Evolutionary conservation across 306 rosid genomes (phyloP).

Genomic region (Cucurbita pepo): DNA sequence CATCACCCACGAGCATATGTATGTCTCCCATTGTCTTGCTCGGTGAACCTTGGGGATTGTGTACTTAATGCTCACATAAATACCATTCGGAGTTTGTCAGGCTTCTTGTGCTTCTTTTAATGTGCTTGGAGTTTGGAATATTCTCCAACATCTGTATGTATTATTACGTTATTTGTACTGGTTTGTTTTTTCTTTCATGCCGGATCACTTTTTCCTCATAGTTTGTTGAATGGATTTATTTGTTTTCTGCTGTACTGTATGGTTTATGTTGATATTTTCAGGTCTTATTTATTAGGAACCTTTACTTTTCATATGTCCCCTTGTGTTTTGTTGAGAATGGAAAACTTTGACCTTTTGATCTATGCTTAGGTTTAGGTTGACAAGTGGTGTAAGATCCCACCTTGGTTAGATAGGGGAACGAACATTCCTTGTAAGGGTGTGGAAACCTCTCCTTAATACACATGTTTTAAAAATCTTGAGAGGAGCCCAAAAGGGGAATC

Average conservation of each 20-base stretch:
- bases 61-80: background rate
- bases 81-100: background rate
- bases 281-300: no score
- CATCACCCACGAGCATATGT: background rate
- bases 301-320: no score
- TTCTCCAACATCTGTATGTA: background rate
- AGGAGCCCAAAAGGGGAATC: no score
- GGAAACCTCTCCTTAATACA: no score
- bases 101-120: background rate
- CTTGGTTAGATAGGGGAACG: no score
- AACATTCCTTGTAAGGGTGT: no score
- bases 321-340: no score
- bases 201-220: background rate
- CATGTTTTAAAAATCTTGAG: no score
- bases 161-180: background rate
- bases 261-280: background rate
- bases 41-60: background rate
- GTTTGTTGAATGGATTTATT: background rate
- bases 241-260: background rate
- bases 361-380: no score
- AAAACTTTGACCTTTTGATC: no score
- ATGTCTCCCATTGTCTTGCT: background rate
- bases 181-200: background rate
- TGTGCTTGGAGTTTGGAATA: constrained; percentile 5
- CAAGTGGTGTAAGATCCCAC: no score